phyloP scores from a whole-genome alignment of 202 grass and related monocot species.

The Bolboschoenoplectus hybrid region DNA sequence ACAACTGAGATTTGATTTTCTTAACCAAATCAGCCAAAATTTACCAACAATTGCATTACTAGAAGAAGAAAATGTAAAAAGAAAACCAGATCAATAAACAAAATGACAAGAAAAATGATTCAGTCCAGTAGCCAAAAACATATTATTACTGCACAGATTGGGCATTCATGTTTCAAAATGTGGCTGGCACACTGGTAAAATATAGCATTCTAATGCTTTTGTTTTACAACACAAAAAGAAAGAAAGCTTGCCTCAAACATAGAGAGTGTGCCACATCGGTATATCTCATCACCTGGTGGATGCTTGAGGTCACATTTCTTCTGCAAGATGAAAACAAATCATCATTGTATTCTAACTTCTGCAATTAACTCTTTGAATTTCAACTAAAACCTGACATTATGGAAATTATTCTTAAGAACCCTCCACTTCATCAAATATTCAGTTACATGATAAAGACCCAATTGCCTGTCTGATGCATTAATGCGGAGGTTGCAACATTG shows the following conservation, averaged over 20 bases:
- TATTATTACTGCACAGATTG: neutral
- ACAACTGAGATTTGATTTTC: neutral
- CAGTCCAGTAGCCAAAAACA: neutral
- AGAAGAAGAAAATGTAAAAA: neutral
- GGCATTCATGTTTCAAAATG: neutral
- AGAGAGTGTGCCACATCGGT: constrained; percentile 92
- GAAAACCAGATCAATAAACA: neutral
- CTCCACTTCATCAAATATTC: neutral
- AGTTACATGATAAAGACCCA: neutral
- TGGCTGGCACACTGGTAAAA: neutral
- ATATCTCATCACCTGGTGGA: constrained; percentile 98
- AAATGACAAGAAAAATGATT: neutral
- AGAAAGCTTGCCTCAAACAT: constrained; percentile 84
- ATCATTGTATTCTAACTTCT: neutral
- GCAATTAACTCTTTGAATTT: neutral
- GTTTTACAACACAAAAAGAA: neutral
- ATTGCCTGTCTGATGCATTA: neutral
- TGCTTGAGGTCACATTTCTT: constrained; percentile 98
- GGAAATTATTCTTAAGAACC: neutral
- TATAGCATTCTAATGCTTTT: constrained; percentile 3
- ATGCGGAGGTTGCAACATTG: neutral
- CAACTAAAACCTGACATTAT: neutral
- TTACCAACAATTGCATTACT: neutral
- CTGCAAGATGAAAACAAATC: constrained; percentile 50
- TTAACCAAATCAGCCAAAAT: constrained; percentile 9